Conservation (phyloP, 305 asterid genomes). For the Fraxinus velutina region DNA sequence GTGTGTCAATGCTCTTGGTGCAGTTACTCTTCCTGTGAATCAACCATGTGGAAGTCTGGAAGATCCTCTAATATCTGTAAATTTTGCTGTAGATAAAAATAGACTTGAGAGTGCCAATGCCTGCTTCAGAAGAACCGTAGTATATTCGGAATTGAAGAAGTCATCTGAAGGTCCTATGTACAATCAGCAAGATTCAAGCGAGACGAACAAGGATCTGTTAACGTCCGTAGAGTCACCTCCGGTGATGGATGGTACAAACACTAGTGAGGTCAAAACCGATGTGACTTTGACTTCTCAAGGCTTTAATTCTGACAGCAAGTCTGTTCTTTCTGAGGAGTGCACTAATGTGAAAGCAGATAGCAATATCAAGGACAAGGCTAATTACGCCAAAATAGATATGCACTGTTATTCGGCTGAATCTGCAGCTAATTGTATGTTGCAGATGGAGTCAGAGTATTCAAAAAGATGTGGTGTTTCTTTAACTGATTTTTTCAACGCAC, state of each 20-base stretch:
- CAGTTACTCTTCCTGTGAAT: slow-evolving; percentile 10
- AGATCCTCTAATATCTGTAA: slow-evolving; percentile 23
- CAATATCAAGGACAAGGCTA: slow-evolving; percentile 20
- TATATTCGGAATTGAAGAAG: slow-evolving; percentile 8
- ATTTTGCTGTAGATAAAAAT: slow-evolving; percentile 23
- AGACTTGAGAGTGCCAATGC: slow-evolving; percentile 19
- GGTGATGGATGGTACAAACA: slow-evolving; percentile 23
- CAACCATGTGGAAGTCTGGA: slow-evolving; percentile 16
- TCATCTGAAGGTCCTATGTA: slow-evolving; percentile 16
- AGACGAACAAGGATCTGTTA: slow-evolving; percentile 11
- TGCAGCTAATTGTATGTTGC: slow-evolving; percentile 22
- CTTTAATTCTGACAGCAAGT: slow-evolving; percentile 27
- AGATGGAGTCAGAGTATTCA: slow-evolving; percentile 29
- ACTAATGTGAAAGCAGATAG: slow-evolving; percentile 28
- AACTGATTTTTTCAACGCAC: slow-evolving; percentile 53
- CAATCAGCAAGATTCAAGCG: not conserved
- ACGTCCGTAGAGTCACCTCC: slow-evolving; percentile 19
- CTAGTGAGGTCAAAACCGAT: slow-evolving; percentile 20
- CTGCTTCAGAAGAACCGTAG: slow-evolving; percentile 18
- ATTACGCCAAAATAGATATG: slow-evolving; percentile 20
- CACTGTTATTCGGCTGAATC: slow-evolving; percentile 21
- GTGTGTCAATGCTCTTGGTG: slow-evolving; percentile 14
- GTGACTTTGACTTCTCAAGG: slow-evolving; percentile 22
- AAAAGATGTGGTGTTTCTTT: slow-evolving; percentile 49
- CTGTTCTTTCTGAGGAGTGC: slow-evolving; percentile 27